Base-by-base conservation (phyloP, 495 filamentous ascomycete genomes). In the Lophiostoma macrostomum region DNA sequence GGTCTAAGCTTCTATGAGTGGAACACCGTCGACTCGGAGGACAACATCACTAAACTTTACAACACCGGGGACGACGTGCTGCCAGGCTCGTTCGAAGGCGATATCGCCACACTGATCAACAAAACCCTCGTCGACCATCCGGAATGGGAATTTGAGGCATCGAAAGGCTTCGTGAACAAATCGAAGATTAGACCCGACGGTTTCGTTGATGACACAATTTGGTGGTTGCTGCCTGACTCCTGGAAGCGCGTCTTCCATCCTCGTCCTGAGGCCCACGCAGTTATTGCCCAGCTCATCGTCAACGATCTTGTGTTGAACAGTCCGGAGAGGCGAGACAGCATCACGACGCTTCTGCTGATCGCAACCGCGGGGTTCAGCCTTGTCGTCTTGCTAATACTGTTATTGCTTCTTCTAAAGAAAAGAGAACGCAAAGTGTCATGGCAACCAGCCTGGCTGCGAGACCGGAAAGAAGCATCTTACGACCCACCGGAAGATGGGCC, bases 241-340 rank as follows among this genome's bases (percentile, higher is more conserved):
- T 61, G 52, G 44, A 60, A 60, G 32, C 28, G 58, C 6, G 51
- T 61, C 11, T 61, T 61, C 16, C 58, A 61, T 56, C 12, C 52
- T n/a, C 23, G 51, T 30, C 51, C 58, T 7, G 16, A 25, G 31
- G 51, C 37, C 8, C 58, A 61, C 36, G 24, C 16, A 25, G 22
- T 61, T 34, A 37, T 61, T 23, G 58, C 58, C 12, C 19, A 36
- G 27, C 12, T 56, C 5, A 12, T 61, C 5, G 6, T 56, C 11
- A 29, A 49, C n/a, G 46, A 56, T 31, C 25, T 56, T 14, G 43
- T 41, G 18, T 20, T 24, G 13, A 43, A 20, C 11, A 30, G 37
- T 23, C 11, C n/a, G 50, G 39, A 5, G 14, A 23, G 29, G 31
- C 34, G 29, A 41, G 8, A 36, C 14, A 27, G 39, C 10, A 40